phyloP scores from a whole-genome alignment of 2,329 filamentous ascomycete genomes.

The Periconia macrospinosa region DNA sequence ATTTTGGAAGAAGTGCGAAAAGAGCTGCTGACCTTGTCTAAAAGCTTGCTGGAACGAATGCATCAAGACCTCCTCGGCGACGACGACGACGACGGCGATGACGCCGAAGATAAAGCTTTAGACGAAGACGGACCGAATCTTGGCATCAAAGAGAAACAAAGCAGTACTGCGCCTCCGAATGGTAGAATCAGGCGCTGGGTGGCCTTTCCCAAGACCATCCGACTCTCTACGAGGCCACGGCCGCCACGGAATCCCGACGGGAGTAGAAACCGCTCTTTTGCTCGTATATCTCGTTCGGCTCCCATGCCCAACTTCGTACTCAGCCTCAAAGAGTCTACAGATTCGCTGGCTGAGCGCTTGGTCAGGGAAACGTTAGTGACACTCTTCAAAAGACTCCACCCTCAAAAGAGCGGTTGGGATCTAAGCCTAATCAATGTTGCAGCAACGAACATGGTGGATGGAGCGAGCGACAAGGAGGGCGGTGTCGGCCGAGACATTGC shows the following conservation, averaged over 20 bases:
- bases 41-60: conserved; percentile 77
- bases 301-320: conserved; percentile 76
- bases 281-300: conserved; percentile 74
- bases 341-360: conserved; percentile 66
- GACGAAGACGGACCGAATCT: neutral
- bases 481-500: conserved; percentile 71
- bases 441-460: conserved; percentile 75
- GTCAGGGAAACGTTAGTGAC: conserved; percentile 69
- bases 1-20: conserved; percentile 64
- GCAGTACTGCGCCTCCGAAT: neutral
- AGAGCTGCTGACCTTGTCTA: conserved; percentile 69
- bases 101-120: neutral
- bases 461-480: conserved; percentile 48
- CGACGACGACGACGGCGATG: conserved; percentile 43
- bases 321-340: conserved; percentile 59
- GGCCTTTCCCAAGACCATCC: conserved; percentile 77
- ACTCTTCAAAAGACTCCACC: conserved; percentile 74
- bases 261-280: conserved; percentile 61
- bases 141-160: neutral
- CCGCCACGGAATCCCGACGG: conserved; percentile 56
- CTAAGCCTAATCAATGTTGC: conserved; percentile 84
- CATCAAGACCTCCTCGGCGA: conserved; percentile 69
- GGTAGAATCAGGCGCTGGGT: conserved; percentile 62
- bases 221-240: conserved; percentile 74
- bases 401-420: conserved; percentile 72